phyloP scores from a whole-genome alignment of 768 basidiomycete species.

The Phlegmacium glaucopus region DNA sequence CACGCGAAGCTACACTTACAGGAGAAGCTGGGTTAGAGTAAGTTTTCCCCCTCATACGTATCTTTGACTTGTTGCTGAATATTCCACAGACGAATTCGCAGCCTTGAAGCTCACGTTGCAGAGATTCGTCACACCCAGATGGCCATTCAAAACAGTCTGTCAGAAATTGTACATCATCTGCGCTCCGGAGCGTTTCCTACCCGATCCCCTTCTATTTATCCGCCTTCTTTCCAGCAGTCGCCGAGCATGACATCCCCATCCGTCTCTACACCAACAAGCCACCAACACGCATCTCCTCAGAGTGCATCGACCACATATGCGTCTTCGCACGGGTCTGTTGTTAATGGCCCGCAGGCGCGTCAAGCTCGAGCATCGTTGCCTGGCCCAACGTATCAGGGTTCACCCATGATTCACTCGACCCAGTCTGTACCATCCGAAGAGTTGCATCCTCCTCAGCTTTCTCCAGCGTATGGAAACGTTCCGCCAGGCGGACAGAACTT shows the following conservation, averaged over 20 bases:
- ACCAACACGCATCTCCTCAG: conserved; percentile 39
- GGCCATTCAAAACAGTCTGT: conserved; percentile 74
- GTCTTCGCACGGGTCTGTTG: conserved; percentile 25
- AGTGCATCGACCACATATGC: conserved; percentile 26
- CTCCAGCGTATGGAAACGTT: conserved; percentile 42
- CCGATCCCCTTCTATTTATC: conserved; percentile 65
- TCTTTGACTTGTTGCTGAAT: conserved; percentile 13
- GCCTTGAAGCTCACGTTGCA: conserved; percentile 81
- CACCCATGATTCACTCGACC: conserved; percentile 25
- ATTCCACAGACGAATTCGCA: conserved; percentile 76
- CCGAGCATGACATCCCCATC: conserved; percentile 64
- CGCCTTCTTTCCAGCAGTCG: conserved; percentile 58
- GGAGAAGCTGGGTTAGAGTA: conserved; percentile 90
- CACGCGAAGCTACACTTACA: conserved; percentile 79
- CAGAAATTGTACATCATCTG: conserved; percentile 77
- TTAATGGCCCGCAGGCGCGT: conserved; percentile 25
- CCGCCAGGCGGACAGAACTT: conserved; percentile 32
- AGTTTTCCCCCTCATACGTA: conserved; percentile 27
- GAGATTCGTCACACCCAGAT: conserved; percentile 74
- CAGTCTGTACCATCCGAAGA: conserved; percentile 33
- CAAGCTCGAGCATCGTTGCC: conserved; percentile 35
- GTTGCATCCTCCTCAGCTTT: conserved; percentile 39
- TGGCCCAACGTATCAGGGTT: conserved; percentile 31
- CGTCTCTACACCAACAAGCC: conserved; percentile 46
- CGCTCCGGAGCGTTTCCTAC: conserved; percentile 50